A percentile compares a stretch with the other conserved stretches of the same genome.
Evolutionary conservation across 306 rosid genomes (phyloP).

Genomic region (Acmispon strigosus): DNA sequence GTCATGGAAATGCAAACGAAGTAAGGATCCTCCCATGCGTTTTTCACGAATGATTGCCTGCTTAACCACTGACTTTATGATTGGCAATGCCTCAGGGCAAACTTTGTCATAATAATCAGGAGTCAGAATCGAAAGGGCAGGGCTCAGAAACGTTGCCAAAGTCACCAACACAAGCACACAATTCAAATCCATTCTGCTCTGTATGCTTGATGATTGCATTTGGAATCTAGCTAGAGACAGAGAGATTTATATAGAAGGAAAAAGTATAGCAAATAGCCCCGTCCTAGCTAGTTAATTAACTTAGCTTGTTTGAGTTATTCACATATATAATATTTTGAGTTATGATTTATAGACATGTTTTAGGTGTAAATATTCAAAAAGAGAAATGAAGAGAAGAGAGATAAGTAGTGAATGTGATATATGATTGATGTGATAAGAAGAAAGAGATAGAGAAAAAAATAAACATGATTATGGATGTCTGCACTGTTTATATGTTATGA

Average conservation of each 20-base stretch:
- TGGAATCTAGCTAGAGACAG: neutral
- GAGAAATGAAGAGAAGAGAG: too few species aligned
- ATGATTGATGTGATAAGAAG: too few species aligned
- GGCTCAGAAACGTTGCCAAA: constrained; percentile 16
- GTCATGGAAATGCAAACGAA: constrained; percentile 35
- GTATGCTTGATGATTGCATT: neutral
- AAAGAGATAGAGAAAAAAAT: too few species aligned
- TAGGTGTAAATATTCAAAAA: too few species aligned
- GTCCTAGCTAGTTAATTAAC: neutral
- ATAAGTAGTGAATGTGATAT: too few species aligned
- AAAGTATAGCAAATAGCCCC: neutral
- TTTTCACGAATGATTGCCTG: neutral
- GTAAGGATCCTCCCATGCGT: constrained; percentile 20
- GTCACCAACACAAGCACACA: neutral
- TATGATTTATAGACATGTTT: too few species aligned
- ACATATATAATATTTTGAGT: neutral
- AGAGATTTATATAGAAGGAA: neutral
- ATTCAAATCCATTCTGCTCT: constrained; percentile 12
- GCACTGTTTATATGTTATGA: too few species aligned
- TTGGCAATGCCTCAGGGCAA: constrained; percentile 27
- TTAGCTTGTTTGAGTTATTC: neutral
- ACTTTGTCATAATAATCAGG: constrained; percentile 11
- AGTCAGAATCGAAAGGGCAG: neutral
- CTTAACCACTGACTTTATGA: neutral
- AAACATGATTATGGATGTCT: too few species aligned